These are phyloP conservation scores for Malassezia restricta DNA, from an alignment of 1,284 basidiomycete species.

Conservation along the genomic window DNA sequence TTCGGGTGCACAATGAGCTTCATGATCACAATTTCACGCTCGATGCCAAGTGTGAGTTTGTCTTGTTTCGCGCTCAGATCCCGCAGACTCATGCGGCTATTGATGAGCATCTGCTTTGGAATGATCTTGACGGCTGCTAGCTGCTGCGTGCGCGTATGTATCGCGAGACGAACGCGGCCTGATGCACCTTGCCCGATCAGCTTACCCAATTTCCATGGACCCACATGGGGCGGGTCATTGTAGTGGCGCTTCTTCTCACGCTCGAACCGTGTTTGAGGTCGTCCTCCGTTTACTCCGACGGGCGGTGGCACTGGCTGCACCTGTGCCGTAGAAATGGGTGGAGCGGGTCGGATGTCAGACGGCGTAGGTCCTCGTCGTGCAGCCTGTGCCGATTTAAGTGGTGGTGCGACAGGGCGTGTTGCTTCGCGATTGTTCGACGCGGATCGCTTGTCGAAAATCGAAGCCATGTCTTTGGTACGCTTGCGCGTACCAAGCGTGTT, in stretches of 20 bases:
- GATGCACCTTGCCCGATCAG: conserved; percentile 83
- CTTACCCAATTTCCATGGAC: conserved; percentile 83
- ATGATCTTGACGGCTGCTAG: conserved; percentile 95
- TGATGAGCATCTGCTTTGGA: conserved; percentile 65
- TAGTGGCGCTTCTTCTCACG: conserved; percentile 47
- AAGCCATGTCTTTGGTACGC: conserved; percentile 1
- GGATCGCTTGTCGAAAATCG: conserved; percentile 7
- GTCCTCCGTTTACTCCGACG: not conserved
- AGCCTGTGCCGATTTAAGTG: not conserved
- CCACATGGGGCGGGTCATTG: conserved; percentile 54
- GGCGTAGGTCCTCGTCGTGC: not conserved
- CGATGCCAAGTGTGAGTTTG: conserved; percentile 74
- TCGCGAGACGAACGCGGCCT: conserved; percentile 70
- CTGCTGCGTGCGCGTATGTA: conserved; percentile 74
- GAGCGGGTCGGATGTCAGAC: conserved; percentile 1
- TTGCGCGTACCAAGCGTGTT: conserved; percentile 13
- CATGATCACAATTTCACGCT: conserved; percentile 98
- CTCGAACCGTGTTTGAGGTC: conserved; percentile 34
- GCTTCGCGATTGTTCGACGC: not conserved
- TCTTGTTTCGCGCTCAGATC: conserved; percentile 60
- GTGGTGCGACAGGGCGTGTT: not conserved
- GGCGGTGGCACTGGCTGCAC: not conserved
- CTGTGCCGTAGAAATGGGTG: not conserved
- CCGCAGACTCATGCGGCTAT: conserved; percentile 60
- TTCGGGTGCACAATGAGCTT: conserved; percentile 96